These are phyloP conservation scores for Globisporangium perplexum DNA, from an alignment of 352 stramenopile species.

Conservation along the genomic window DNA sequence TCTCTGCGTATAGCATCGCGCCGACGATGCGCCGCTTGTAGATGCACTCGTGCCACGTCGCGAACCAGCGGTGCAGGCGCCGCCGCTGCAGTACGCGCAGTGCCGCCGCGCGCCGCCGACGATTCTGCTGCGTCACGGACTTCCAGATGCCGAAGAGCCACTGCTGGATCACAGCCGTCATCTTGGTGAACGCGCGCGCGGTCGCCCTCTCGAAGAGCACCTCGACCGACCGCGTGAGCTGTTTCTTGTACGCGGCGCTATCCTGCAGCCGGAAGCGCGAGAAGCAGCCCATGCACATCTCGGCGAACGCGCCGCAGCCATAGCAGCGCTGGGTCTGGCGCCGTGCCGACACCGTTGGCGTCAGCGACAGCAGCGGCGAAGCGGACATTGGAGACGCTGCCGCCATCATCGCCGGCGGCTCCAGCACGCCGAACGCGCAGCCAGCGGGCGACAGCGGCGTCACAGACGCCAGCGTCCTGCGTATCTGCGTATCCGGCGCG, in stretches of 20 bases:
- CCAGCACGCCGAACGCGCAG: not conserved
- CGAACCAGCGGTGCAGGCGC: conserved; percentile 32
- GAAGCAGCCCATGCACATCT: conserved; percentile 70
- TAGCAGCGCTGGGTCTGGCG: conserved; percentile 32
- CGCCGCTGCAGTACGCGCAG: conserved; percentile 17
- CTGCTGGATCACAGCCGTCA: conserved; percentile 41
- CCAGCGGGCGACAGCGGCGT: not conserved
- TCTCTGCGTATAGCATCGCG: conserved; percentile 67
- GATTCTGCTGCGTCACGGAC: conserved; percentile 26
- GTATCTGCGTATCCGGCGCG: conserved; percentile 3
- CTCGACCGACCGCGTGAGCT: conserved; percentile 53
- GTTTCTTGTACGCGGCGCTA: conserved; percentile 56
- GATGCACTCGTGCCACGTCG: conserved; percentile 47
- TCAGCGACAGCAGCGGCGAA: conserved; percentile 5
- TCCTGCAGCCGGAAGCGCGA: conserved; percentile 59
- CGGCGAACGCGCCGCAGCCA: conserved; percentile 54
- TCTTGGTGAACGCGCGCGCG: conserved; percentile 46
- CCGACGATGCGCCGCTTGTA: conserved; percentile 57
- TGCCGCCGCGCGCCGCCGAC: conserved; percentile 16
- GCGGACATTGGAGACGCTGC: conserved; percentile 1
- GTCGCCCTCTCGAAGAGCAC: conserved; percentile 59
- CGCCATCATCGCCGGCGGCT: not conserved
- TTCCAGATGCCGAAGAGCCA: conserved; percentile 69
- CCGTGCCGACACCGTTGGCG: not conserved
- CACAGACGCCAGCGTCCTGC: conserved; percentile 2